phyloP scores from a whole-genome alignment of 1,284 basidiomycete genomes.

The Boletus coffeatus region DNA sequence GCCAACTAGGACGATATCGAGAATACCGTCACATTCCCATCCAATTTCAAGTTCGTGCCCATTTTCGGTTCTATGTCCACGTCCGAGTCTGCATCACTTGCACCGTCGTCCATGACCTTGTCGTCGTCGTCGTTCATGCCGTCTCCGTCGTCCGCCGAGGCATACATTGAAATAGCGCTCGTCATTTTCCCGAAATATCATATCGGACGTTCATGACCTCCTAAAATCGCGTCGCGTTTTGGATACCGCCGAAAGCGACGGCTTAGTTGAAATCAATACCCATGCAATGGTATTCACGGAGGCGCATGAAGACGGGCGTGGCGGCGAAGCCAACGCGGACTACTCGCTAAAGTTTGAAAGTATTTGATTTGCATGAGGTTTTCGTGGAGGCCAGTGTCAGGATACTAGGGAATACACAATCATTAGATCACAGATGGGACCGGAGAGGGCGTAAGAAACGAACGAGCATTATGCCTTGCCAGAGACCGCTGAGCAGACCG shows the following conservation, averaged over 20 bases:
- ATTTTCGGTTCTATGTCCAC: conserved; percentile 16
- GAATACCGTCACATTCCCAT: conserved; percentile 44
- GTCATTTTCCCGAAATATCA: conserved; percentile 28
- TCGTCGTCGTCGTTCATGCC: not conserved
- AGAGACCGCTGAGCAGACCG: conserved; percentile 49
- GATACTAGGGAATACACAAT: conserved; percentile 23
- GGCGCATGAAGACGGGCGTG: conserved; percentile 48
- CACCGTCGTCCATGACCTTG: conserved; percentile 24
- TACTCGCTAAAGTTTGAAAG: conserved; percentile 34
- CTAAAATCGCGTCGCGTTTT: conserved; percentile 35
- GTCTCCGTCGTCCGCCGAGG: conserved; percentile 5
- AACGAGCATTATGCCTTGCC: conserved; percentile 56
- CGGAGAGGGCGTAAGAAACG: not conserved
- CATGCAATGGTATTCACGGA: conserved; percentile 51
- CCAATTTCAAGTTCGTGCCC: conserved; percentile 21
- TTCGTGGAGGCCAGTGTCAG: conserved; percentile 32
- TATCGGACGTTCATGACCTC: conserved; percentile 28
- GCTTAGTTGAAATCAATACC: conserved; percentile 33
- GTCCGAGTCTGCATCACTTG: conserved; percentile 10
- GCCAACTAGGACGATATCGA: conserved; percentile 56
- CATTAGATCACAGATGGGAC: conserved; percentile 11
- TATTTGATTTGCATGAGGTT: conserved; percentile 30
- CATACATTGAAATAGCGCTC: conserved; percentile 12
- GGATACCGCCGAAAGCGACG: conserved; percentile 38
- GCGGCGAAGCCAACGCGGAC: conserved; percentile 32